These are phyloP conservation scores for Globisporangium megalacanthum DNA, from an alignment of 352 stramenopile genomes.

Conservation along the genomic window DNA sequence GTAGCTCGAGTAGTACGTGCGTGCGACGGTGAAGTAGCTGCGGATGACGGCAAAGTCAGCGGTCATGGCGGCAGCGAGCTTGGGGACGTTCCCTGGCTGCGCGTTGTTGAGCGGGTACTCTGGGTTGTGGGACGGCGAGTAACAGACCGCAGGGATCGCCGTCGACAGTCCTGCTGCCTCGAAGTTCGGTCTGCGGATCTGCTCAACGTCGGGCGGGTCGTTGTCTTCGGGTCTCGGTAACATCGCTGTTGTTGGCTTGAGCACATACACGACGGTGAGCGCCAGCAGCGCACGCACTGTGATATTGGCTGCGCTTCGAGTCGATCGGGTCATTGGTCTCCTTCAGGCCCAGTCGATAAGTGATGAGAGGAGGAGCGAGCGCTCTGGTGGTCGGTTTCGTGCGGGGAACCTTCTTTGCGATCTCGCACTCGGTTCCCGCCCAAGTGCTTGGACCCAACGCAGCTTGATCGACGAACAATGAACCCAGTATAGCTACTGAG, in stretches of 20 bases:
- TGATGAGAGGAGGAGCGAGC: no score
- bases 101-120: slow-evolving; percentile 56
- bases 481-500: no score
- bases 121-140: slow-evolving; percentile 69
- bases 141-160: slow-evolving; percentile 43
- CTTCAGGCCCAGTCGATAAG: neutral
- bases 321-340: no score
- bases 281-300: neutral
- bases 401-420: no score
- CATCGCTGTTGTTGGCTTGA: neutral
- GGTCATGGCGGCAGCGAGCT: slow-evolving; percentile 49
- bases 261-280: neutral
- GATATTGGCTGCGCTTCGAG: neutral
- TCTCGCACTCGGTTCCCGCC: no score
- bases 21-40: slow-evolving; percentile 45
- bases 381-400: no score
- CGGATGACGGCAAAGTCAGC: slow-evolving; percentile 67
- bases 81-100: slow-evolving; percentile 13
- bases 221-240: neutral
- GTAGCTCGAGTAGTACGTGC: slow-evolving; percentile 74
- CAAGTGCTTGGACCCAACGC: no score
- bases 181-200: neutral
- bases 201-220: slow-evolving; percentile 1
- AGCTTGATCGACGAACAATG: no score
- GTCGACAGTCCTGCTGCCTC: slow-evolving; percentile 13